These are phyloP conservation scores for Solanum chiquidenum DNA, from an alignment of 257 asterid species.

Conservation along the genomic window DNA sequence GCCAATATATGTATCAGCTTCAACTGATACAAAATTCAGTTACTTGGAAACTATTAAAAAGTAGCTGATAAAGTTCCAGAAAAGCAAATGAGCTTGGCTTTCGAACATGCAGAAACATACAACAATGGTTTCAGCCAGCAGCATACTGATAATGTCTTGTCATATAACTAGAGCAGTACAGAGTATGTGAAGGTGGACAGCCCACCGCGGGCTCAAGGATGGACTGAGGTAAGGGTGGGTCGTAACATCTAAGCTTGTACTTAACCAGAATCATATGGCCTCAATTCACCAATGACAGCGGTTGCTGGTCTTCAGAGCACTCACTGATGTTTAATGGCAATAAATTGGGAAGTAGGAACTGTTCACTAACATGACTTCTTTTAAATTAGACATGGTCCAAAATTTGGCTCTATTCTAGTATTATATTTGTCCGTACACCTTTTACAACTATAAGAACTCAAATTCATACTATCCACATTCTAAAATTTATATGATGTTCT, in stretches of 20 bases:
- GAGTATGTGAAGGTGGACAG: neutral
- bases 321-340: neutral
- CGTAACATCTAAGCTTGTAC: neutral
- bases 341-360: neutral
- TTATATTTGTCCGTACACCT: neutral
- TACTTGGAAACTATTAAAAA: neutral
- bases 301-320: neutral
- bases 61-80: neutral
- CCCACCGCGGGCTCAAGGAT: neutral
- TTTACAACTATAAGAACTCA: neutral
- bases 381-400: neutral
- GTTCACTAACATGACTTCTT: neutral
- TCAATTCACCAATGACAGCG: neutral
- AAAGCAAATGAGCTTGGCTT: neutral
- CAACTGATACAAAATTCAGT: neutral
- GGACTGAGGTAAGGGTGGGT: neutral
- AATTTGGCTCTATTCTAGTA: neutral
- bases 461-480: neutral
- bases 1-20: neutral
- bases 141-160: neutral
- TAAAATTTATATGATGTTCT: neutral
- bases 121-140: neutral
- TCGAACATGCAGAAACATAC: neutral
- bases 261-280: neutral
- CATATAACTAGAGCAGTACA: neutral